phyloP scores from a whole-genome alignment of 2,329 filamentous ascomycete species.

The Fusarium liriodendri region DNA sequence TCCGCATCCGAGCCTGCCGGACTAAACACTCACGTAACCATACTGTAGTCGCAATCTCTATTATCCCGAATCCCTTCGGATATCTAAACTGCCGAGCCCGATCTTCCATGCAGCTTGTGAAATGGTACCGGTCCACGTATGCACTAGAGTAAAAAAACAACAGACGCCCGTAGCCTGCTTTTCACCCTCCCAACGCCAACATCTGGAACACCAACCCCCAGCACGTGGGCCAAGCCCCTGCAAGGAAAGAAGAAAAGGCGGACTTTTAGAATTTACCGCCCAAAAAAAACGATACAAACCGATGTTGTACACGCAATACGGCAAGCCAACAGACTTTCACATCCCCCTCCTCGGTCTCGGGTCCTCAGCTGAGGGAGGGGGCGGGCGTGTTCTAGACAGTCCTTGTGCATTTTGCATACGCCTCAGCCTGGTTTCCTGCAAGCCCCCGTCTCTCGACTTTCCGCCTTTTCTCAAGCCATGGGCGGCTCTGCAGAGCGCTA shows the following conservation, averaged over 20 bases:
- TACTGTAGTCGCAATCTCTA: not conserved
- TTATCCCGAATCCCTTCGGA: not conserved
- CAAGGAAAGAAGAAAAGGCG: not conserved
- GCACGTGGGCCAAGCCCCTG: not conserved
- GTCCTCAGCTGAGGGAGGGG: not conserved
- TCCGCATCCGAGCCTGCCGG: not conserved
- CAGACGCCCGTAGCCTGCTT: not conserved
- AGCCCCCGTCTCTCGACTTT: not conserved
- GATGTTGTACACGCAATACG: not conserved
- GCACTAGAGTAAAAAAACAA: not conserved
- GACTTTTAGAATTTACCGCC: not conserved
- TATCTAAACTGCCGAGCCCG: not conserved
- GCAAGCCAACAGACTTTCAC: not conserved
- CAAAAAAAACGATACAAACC: not conserved
- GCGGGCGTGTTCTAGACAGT: not conserved
- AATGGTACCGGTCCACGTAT: not conserved
- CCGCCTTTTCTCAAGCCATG: not conserved
- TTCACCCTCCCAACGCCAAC: not conserved
- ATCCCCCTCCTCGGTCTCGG: too few relatives aligned
- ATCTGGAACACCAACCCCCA: not conserved
- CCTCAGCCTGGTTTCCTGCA: not conserved
- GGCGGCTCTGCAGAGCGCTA: not conserved
- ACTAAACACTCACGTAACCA: not conserved
- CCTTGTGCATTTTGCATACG: not conserved
- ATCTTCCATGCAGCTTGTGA: not conserved